Evolutionary conservation across 192 early-diverging fungal genomes (phyloP).

Genomic region (Geranomyces michiganensis): DNA sequence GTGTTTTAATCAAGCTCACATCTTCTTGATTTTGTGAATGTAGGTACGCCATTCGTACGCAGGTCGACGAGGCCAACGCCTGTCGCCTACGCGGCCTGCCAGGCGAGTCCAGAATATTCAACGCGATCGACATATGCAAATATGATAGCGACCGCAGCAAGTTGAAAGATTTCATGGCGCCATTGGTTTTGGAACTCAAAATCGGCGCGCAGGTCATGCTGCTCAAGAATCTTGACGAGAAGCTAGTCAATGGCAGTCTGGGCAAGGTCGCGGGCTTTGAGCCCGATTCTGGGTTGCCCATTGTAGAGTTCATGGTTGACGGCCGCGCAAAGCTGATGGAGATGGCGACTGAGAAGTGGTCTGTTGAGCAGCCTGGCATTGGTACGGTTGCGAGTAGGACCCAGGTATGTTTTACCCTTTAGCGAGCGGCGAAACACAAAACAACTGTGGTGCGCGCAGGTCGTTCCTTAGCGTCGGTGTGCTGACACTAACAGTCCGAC

Average conservation of each 20-base stretch:
- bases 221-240: slow-evolving; percentile 47
- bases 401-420: slow-evolving; percentile 13
- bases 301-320: slow-evolving; percentile 40
- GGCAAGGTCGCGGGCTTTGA: slow-evolving; percentile 43
- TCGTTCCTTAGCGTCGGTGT: too few species aligned
- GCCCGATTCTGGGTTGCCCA: slow-evolving; percentile 19
- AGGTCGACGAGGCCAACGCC: slow-evolving; percentile 78
- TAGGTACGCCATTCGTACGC: slow-evolving; percentile 72
- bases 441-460: too few species aligned
- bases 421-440: not conserved
- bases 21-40: too few species aligned
- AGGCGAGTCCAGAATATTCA: slow-evolving; percentile 41
- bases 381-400: slow-evolving; percentile 25
- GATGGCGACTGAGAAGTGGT: slow-evolving; percentile 12
- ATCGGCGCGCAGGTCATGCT: slow-evolving; percentile 85
- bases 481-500: not conserved
- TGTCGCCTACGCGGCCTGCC: slow-evolving; percentile 53
- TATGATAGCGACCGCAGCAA: slow-evolving; percentile 29
- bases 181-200: slow-evolving; percentile 68
- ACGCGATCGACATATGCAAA: slow-evolving; percentile 6
- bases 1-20: not conserved
- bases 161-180: slow-evolving; percentile 61
- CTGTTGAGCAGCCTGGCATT: slow-evolving; percentile 13
- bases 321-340: slow-evolving; percentile 14
- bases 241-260: slow-evolving; percentile 52